Conservation (phyloP, 495 filamentous ascomycete genomes). For the Aspergillus kassunensis region DNA sequence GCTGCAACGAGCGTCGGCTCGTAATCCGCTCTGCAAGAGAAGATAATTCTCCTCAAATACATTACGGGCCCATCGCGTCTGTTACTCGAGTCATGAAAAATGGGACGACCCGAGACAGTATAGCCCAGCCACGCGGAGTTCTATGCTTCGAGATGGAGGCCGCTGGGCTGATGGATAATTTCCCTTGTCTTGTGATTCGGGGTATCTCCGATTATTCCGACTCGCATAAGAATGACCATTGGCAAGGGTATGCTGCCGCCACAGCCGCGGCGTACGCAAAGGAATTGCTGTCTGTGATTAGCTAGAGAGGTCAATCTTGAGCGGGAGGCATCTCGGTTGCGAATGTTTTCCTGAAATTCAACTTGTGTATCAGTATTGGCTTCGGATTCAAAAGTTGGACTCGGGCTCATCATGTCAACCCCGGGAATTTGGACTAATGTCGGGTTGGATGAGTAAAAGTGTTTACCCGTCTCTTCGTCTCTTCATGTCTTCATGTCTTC, state of each 20-base stretch:
- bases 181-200: slow-evolving; percentile 1
- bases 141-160: slow-evolving; percentile 7
- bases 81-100: slow-evolving; percentile 17
- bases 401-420: no score
- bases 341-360: not conserved
- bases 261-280: slow-evolving; percentile 32
- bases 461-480: no score
- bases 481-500: no score
- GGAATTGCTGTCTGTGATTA: slow-evolving; percentile 17
- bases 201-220: slow-evolving; percentile 1
- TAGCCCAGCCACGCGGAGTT: not conserved
- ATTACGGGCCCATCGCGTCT: slow-evolving; percentile 20
- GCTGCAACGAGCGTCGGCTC: slow-evolving; percentile 17
- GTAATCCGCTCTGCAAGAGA: not conserved
- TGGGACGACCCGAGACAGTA: not conserved
- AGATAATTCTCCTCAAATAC: not conserved
- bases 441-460: no score
- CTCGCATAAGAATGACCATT: not conserved
- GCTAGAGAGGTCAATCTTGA: not conserved
- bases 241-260: slow-evolving; percentile 3
- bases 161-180: not conserved
- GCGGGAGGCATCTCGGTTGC: not conserved
- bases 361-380: not conserved
- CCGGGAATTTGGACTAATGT: no score
- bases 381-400: no score